Evolutionary conservation across 371 early-diverging fungal genomes (phyloP), one percentile per base, ranked within the genome.

Genomic region (Haplosporangium sp.): DNA sequence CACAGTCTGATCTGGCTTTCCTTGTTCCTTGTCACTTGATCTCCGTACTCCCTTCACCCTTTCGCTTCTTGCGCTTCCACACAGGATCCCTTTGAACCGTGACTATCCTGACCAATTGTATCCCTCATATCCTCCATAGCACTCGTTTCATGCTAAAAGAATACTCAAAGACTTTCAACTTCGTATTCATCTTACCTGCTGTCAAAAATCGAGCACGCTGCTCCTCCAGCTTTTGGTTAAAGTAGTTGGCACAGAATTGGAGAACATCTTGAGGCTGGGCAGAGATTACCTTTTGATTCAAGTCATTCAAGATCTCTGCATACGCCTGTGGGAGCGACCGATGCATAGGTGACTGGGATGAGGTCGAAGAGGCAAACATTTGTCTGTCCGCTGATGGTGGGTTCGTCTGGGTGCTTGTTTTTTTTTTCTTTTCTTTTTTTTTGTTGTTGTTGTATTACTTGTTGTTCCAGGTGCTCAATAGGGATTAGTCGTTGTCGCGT

Each of bases 231-330:
- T 91, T 91, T 51, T 86, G 86, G 77, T 92, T 87, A 82, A 97
- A 97, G 81, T 93, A 95, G 64, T 92, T 88, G 36, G 95, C 93
- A 82, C 96, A 96, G 81, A 94, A 96, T 87, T 95, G 95, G 81
- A 93, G 88, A 47, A 95, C 89, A 83, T 97, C 95, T 48, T 86
- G 72, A 7, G 98, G 94, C 65, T 90, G 89, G 59, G 80, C 82
- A 54, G 82, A 37, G 50, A 86, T 83, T 40, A 91, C 81, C 68
- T 88, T 89, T 51, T 85, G 77, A 71, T 86, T 87, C 53, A 91
- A 82, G 48, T 89, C 89, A 64, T 89, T 85, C 46, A 91, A 61
- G 64, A 89, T 84, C 59, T 88, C 88, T 47, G 86, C 86, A 63
- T 88, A 88, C 36, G 81, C 87, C 55, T 67, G 74, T n/a, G 82